These are phyloP conservation scores for Coniochaeta sp. DNA, from an alignment of 2,329 filamentous ascomycete genomes.

Conservation along the genomic window DNA sequence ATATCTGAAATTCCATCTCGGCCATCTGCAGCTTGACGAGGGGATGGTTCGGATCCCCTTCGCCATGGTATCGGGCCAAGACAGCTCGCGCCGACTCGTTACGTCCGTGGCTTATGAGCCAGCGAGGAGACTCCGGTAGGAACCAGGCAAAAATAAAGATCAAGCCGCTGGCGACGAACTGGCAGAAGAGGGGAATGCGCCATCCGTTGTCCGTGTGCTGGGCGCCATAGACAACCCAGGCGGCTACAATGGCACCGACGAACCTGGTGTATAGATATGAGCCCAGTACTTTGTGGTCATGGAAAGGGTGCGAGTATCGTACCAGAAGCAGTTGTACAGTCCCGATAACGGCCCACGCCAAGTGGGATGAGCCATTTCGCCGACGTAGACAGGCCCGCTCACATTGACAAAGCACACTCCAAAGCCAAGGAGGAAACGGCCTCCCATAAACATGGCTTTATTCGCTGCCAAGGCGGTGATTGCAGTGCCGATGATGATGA, in stretches of 20 bases:
- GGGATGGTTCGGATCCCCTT: constrained; percentile 28
- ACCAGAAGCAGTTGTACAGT: not conserved
- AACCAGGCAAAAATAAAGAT: too few relatives aligned
- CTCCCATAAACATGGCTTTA: not conserved
- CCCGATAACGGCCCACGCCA: not conserved
- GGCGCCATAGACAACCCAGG: too few relatives aligned
- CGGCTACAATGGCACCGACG: not conserved
- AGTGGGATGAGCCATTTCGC: not conserved
- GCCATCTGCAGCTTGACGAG: constrained; percentile 32
- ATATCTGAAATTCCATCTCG: constrained; percentile 35
- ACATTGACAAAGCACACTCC: not conserved
- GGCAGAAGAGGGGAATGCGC: too few relatives aligned
- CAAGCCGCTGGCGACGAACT: too few relatives aligned
- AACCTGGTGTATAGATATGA: too few relatives aligned
- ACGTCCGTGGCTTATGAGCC: constrained; percentile 26
- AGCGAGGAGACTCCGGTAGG: constrained; percentile 29
- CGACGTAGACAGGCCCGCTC: not conserved
- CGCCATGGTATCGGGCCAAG: constrained; percentile 30
- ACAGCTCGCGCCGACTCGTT: constrained; percentile 27
- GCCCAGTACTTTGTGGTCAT: too few relatives aligned
- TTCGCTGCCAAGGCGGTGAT: not conserved
- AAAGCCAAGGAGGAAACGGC: not conserved
- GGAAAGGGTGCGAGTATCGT: too few relatives aligned
- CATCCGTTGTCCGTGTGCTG: too few relatives aligned
- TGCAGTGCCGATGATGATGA: not conserved